Evolutionary conservation across 1,139 yeast genomes (phyloP).

Genomic region (Nakaseomyces sp.): DNA sequence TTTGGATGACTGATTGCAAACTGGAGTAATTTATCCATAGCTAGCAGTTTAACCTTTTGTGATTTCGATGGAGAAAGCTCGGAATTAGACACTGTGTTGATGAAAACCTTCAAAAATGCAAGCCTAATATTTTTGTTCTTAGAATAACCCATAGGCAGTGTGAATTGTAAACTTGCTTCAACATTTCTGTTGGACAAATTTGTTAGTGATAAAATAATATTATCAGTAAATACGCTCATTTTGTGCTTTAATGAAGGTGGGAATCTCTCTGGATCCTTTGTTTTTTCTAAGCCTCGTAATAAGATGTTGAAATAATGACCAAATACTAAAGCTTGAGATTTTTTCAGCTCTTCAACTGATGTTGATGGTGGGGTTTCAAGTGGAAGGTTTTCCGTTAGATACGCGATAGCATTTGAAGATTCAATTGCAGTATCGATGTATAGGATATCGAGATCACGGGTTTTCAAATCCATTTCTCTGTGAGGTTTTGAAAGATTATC

Average conservation of each 20-base stretch:
- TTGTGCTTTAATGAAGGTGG: constrained; percentile 42
- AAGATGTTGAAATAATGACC: constrained; percentile 65
- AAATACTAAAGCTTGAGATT: constrained; percentile 57
- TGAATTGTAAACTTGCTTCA: constrained; percentile 68
- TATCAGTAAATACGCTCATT: constrained; percentile 48
- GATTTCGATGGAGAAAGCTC: constrained; percentile 19
- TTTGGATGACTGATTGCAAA: constrained; percentile 25
- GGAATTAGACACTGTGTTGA: constrained; percentile 48
- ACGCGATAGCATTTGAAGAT: constrained; percentile 49
- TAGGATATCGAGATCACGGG: constrained; percentile 43
- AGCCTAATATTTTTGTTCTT: constrained; percentile 55
- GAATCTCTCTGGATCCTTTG: constrained; percentile 33
- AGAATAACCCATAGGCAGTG: constrained; percentile 72
- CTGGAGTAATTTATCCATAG: constrained; percentile 24
- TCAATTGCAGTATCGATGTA: constrained; percentile 61
- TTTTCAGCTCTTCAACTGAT: constrained; percentile 46
- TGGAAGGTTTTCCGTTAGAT: constrained; percentile 46
- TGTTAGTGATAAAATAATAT: constrained; percentile 60
- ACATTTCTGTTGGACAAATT: constrained; percentile 64
- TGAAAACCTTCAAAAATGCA: constrained; percentile 69
- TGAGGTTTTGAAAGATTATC: constrained; percentile 28
- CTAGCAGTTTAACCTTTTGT: constrained; percentile 29
- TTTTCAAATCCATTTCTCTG: constrained; percentile 28
- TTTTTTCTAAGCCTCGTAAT: constrained; percentile 60
- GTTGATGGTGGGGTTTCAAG: constrained; percentile 57